Evolutionary conservation across 176 grass and related monocot genomes (phyloP).

Genomic region (Musa schizocarpa): DNA sequence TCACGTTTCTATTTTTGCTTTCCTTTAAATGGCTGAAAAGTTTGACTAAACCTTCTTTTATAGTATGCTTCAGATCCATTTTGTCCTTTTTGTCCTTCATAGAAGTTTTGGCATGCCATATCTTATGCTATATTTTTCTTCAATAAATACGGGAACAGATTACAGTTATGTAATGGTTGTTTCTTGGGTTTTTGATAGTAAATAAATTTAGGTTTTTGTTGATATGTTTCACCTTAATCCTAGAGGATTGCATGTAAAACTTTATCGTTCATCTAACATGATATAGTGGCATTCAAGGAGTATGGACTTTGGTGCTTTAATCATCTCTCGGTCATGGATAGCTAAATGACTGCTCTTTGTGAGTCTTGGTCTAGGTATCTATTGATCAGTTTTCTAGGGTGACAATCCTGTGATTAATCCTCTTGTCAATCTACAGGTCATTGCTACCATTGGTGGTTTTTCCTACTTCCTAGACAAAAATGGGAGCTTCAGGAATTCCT

Average conservation of each 20-base stretch:
- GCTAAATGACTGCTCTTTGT: neutral
- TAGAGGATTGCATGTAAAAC: neutral
- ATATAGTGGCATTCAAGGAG: neutral
- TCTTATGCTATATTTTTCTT: neutral
- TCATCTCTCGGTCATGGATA: neutral
- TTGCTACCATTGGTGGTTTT: conserved; percentile 67
- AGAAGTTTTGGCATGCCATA: neutral
- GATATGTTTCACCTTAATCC: neutral
- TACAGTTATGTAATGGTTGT: neutral
- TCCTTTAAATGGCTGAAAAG: neutral
- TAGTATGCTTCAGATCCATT: neutral
- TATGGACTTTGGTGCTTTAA: neutral
- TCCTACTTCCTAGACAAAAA: conserved; percentile 82
- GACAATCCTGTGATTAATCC: neutral
- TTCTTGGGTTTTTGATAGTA: neutral
- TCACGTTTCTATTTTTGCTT: neutral
- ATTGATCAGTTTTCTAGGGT: no score
- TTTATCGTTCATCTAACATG: neutral
- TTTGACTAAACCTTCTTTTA: neutral
- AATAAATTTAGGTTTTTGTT: neutral
- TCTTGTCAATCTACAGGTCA: conserved; percentile 41
- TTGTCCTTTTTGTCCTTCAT: neutral
- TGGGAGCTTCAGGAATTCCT: conserved; percentile 85
- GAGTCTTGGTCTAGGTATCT: no score
- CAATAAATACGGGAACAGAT: neutral